Evolutionary conservation across 148 eudicot species (phyloP).

Genomic region (Polygonum aviculare): DNA sequence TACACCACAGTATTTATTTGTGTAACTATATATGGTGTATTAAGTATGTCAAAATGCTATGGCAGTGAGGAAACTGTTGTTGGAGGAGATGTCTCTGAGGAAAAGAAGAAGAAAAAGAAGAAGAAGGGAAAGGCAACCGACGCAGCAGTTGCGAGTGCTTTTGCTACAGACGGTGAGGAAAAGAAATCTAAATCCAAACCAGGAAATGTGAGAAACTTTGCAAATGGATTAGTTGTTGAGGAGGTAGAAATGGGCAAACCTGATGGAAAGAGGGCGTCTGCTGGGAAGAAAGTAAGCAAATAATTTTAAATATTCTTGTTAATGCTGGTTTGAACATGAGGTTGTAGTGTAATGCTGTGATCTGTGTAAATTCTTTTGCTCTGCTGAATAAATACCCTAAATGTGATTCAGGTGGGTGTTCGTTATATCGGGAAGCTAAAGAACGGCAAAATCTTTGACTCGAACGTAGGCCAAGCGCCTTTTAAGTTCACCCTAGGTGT

Average conservation of each 20-base stretch:
- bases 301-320: not conserved
- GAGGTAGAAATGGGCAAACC: constrained; percentile 58
- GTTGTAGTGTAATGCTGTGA: not conserved
- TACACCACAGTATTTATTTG: not conserved
- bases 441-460: constrained; percentile 66
- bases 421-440: constrained; percentile 81
- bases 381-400: not conserved
- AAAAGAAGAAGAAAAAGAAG: constrained; percentile 49
- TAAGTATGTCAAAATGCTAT: not conserved
- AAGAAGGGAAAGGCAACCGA: constrained; percentile 27
- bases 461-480: constrained; percentile 63
- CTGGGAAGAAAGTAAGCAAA: constrained; percentile 55
- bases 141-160: constrained; percentile 20
- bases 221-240: constrained; percentile 68
- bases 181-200: constrained; percentile 45
- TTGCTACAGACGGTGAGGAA: constrained; percentile 20
- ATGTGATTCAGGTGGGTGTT: constrained; percentile 54
- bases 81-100: constrained; percentile 22
- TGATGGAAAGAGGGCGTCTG: constrained; percentile 64
- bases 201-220: constrained; percentile 41
- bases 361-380: not conserved
- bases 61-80: constrained; percentile 13
- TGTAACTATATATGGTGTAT: not conserved
- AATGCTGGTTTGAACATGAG: not conserved
- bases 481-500: constrained; percentile 86